Conservation (phyloP, 78 protist genomes). For the Monocercomonoides exilis region DNA sequence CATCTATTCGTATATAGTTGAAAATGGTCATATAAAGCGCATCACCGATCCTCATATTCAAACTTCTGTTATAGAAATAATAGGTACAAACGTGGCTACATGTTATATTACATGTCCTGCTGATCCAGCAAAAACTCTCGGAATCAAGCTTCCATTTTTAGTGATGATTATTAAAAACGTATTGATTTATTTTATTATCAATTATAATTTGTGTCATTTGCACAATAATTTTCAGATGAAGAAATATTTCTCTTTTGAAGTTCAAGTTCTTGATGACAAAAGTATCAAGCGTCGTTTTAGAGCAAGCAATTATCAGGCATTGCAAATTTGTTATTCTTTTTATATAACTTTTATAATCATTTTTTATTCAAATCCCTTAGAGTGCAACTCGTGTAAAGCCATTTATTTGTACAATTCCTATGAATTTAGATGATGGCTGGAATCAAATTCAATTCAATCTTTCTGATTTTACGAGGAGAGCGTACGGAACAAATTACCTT, state of each 20-base stretch:
- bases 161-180: constrained; percentile 86
- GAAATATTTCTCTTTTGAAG: constrained; percentile 90
- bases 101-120: constrained; percentile 79
- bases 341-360: neutral
- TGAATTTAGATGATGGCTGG: constrained; percentile 92
- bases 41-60: constrained; percentile 85
- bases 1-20: too few species aligned
- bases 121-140: constrained; percentile 66
- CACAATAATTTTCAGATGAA: constrained; percentile 40
- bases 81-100: constrained; percentile 74
- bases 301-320: constrained; percentile 81
- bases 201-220: neutral
- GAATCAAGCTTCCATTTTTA: constrained; percentile 88
- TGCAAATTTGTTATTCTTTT: neutral
- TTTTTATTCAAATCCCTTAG: neutral
- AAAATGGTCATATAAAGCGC: constrained; percentile 79
- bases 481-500: constrained; percentile 86
- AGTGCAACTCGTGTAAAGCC: constrained; percentile 76
- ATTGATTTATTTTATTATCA: neutral
- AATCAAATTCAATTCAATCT: constrained; percentile 91
- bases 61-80: constrained; percentile 74
- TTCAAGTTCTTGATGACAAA: constrained; percentile 88
- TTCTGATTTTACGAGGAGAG: constrained; percentile 72
- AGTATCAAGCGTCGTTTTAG: constrained; percentile 76
- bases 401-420: constrained; percentile 92